A percentile compares a stretch with the other conserved stretches of the same genome.
phyloP scores from a whole-genome alignment of 768 basidiomycete species.

The Calvatia gigantea region DNA sequence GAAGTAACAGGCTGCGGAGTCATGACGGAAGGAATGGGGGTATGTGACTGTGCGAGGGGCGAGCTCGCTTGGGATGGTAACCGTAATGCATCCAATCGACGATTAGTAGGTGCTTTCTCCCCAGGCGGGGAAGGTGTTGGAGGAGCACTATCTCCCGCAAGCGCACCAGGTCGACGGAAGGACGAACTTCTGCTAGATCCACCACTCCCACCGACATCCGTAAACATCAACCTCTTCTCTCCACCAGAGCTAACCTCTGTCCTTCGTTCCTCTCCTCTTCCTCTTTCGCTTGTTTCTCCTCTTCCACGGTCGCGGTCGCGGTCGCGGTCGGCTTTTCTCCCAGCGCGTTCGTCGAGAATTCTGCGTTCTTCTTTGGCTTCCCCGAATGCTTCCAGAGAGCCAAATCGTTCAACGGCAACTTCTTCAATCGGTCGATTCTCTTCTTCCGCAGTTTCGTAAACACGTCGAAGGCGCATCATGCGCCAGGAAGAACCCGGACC shows the following conservation, averaged over 20 bases:
- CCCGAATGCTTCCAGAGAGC: conserved; percentile 78
- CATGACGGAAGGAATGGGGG: conserved; percentile 90
- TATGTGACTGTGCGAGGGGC: conserved; percentile 59
- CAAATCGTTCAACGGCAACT: conserved; percentile 87
- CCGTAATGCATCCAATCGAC: conserved; percentile 59
- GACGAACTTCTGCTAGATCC: conserved; percentile 79
- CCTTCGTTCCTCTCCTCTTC: conserved; percentile 26
- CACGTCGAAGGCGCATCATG: conserved; percentile 92
- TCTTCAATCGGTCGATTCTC: conserved; percentile 70
- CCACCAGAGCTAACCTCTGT: conserved; percentile 33
- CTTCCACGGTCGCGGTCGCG: too few species aligned
- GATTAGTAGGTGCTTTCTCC: conserved; percentile 38
- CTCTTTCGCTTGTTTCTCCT: conserved; percentile 29
- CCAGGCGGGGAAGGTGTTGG: conserved; percentile 59
- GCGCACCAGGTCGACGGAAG: conserved; percentile 79
- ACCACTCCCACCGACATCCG: conserved; percentile 57
- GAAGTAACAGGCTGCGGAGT: conserved; percentile 52
- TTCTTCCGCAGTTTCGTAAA: conserved; percentile 89
- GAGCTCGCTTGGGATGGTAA: conserved; percentile 58
- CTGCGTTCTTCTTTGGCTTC: conserved; percentile 86
- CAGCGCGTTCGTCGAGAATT: conserved; percentile 80
- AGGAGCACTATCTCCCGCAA: conserved; percentile 43
- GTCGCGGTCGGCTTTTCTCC: conserved; percentile 41
- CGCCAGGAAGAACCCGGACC: conserved; percentile 95
- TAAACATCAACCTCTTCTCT: conserved; percentile 64